Base-by-base conservation (phyloP, 2,329 filamentous ascomycete genomes). In the Ophiocordyceps camponoti-rufipedis region DNA sequence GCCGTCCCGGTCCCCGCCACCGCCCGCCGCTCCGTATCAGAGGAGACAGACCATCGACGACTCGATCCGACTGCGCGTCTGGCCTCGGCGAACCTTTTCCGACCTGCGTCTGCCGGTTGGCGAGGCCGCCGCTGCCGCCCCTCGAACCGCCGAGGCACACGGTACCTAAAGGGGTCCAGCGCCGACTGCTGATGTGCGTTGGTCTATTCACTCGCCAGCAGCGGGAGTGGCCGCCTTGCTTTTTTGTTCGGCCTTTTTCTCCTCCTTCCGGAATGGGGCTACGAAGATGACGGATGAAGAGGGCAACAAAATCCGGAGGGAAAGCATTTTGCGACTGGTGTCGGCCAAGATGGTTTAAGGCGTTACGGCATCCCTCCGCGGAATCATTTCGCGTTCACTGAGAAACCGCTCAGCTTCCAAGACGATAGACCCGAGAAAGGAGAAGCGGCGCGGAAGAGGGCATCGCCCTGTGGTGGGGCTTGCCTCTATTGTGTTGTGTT, bases 21-120 rank as follows among this genome's bases (percentile, higher is more conserved):
- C 32, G 19, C 18, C 32, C 2, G 6, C 23, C n/a, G 32, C 13
- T 5, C 13, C 44, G 7, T 38, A 43, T 5, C 23, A 14, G 5
- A 14, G 44, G 33, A 29, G 43, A 33, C 41, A 41, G 28, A 32
- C 12, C 4, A 13, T 31, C 4, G 42, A 45, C 28, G 44, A 43
- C 16, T 19, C 33, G 31, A 23, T 38, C 7, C 33, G 46, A 5
- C 23, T 42, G 28, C 42, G 43, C 14, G 40, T 43, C 28, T 49
- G 49, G 48, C 41, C 45, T n/a, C 41, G 53, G 33, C 56, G 55
- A 5, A 53, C 50, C 9, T 54, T 54, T 49, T 62, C 60, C 8
- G 56, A 59, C 48, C 56, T 70, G 28, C 64, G 65, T n/a, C 59
- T 69, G 12, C 65, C 66, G 0, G 53, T 58, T 7, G 58, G 55